Evolutionary conservation across 768 basidiomycete species (phyloP), one percentile per base, ranked within the genome.

Genomic region (Suillus discolor): DNA sequence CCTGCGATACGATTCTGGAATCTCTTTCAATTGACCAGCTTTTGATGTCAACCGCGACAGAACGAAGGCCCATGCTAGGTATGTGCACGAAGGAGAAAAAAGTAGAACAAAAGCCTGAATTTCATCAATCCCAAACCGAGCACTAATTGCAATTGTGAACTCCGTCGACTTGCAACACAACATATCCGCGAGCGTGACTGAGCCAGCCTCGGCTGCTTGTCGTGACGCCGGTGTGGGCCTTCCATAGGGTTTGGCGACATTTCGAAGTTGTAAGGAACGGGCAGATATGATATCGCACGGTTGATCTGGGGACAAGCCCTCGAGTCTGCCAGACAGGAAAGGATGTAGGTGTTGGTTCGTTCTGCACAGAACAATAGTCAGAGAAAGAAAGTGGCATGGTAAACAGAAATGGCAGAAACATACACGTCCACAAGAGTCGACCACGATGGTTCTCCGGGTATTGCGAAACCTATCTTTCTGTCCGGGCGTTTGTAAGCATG

Each of bases 51-150:
- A 73, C 39, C 88, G 84, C 13, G 89, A 89, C 4, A 97, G 84
- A 1, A 96, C 85, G 71, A 89, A 93, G 0, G 94, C 83, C 96
- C 96, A 98, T 0, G 89, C 89, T 7, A 96, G 80, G 70, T 92
- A 90, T 5, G 89, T 83, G 68, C 89, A 88, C 90, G 87, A 25
- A 94, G 79, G 6, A n/a, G n/a, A n/a, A n/a, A n/a, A n/a, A n/a
- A n/a, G n/a, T n/a, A 96, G 82, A 5, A 90, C 78, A 51, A 91
- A 82, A 0, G 93, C 89, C n/a, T 90, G 87, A 2, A 94, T 80
- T 71, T 96, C 87, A 77, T 96, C 93, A 28, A 97, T 87, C 36
- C 86, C 80, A 74, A 94, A 89, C 65, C 83, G 83, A 51, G 82
- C 74, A 78, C 94, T 93, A 69, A 97, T 85, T 57, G 90, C 87